These are phyloP conservation scores for Fennellomyces sp. DNA, from an alignment of 371 early-diverging fungal species.

Conservation along the genomic window DNA sequence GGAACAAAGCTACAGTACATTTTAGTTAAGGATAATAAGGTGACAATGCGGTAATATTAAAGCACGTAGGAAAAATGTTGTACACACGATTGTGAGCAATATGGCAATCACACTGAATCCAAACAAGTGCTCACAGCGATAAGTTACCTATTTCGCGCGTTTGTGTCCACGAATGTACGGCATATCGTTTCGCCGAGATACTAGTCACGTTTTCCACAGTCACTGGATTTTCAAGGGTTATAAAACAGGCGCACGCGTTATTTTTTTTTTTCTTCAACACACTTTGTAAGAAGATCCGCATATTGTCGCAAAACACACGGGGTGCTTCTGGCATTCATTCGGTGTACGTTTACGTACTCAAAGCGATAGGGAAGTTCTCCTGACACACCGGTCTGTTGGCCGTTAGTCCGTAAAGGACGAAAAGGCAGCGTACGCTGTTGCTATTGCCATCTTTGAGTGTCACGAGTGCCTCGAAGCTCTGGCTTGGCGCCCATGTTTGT, in stretches of 20 bases:
- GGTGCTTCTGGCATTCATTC: slow-evolving; percentile 1
- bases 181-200: too few species aligned
- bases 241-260: background rate
- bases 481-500: background rate
- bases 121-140: too few species aligned
- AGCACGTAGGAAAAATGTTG: too few species aligned
- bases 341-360: background rate
- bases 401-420: slow-evolving; percentile 11
- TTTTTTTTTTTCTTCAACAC: slow-evolving; percentile 8
- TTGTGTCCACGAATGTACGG: too few species aligned
- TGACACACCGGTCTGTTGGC: slow-evolving; percentile 16
- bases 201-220: too few species aligned
- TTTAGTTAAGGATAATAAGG: too few species aligned
- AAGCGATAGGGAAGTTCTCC: slow-evolving; percentile 18
- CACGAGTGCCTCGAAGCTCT: slow-evolving; percentile 9
- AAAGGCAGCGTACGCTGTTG: slow-evolving; percentile 9
- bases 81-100: too few species aligned
- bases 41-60: too few species aligned
- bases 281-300: slow-evolving; percentile 17
- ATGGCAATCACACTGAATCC: too few species aligned
- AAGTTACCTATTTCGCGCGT: too few species aligned
- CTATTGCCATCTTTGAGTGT: background rate
- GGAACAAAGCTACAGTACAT: too few species aligned
- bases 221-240: too few species aligned
- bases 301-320: slow-evolving; percentile 16